Evolutionary conservation across 768 basidiomycete genomes (phyloP), one percentile per base, ranked within the genome.

Genomic region (Tephrocybe sp.): DNA sequence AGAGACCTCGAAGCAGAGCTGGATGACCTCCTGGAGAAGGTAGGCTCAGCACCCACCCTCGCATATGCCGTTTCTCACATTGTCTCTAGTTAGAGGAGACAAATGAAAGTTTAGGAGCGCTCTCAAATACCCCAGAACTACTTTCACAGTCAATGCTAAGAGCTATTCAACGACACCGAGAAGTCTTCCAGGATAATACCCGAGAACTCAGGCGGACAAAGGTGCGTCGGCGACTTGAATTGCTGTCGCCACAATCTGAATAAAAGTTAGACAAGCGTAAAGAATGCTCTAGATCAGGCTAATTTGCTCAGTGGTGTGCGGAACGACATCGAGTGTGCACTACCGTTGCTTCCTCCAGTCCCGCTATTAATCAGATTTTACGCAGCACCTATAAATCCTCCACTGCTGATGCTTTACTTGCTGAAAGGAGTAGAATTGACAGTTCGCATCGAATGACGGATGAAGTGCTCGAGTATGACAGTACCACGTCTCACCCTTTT

Each of bases 381-480:
- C 19, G 39, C 41, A 97, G 94, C 54, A 89, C 93, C 31, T 95
- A 95, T 70, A 94, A 94, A 66, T 89, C 92, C 5, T 87, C 90
- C 15, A 80, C 88, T 12, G 84, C 90, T 1, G 97, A 98, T 57
- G 82, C 90, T 5, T 70, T 99, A 32, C 74, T 99, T 22, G 83
- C 85, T 19, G 97, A 99, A 69, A 80, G 97, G 37, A 81, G 87
- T 3, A 80, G 83, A 53, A 96, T 98, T 52, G 96, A 98, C 69
- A 89, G 84, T 56, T 92, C 89, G 19, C 95, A 98, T 70, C 76
- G 82, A 49, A 98, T 98, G 95, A 89, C 92, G 16, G 96, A 98
- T 62, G 88, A 89, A 34, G 78, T 95, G 27, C 75, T 99, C 21
- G 82, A 88, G 94, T 96, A 62, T 51, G 89, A 4, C 37, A 21